phyloP scores from a whole-genome alignment of 495 filamentous ascomycete species.

The Rostrohypoxylon terebratum region DNA sequence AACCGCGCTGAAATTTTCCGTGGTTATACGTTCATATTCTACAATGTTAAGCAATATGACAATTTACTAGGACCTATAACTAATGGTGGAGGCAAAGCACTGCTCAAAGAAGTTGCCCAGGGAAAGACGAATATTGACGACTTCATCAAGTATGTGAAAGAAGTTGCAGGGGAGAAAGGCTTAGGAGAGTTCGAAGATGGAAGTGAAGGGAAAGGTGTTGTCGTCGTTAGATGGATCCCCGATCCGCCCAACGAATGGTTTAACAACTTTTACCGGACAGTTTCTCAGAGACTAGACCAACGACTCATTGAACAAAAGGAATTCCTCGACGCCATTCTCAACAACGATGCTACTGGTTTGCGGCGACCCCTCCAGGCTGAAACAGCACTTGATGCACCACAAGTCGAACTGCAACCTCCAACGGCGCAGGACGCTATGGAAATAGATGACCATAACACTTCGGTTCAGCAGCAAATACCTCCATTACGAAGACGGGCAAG shows the following conservation, averaged over 20 bases:
- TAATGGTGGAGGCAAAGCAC: conserved; percentile 83
- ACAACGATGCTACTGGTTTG: conserved; percentile 75
- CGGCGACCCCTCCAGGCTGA: conserved; percentile 69
- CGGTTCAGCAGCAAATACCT: conserved; percentile 27
- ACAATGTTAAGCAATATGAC: conserved; percentile 80
- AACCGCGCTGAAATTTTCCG: conserved; percentile 78
- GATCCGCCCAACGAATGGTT: conserved; percentile 76
- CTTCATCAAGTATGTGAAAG: conserved; percentile 80
- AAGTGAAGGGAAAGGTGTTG: conserved; percentile 74
- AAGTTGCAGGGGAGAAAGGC: conserved; percentile 77
- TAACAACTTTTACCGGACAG: conserved; percentile 70
- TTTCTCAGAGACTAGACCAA: conserved; percentile 78
- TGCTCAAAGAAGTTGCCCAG: conserved; percentile 71
- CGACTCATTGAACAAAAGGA: conserved; percentile 90
- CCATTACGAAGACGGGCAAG: conserved; percentile 50
- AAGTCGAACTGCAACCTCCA: conserved; percentile 20
- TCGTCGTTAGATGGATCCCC: conserved; percentile 80
- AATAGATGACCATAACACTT: conserved; percentile 44
- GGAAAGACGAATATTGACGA: conserved; percentile 78
- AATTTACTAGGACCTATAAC: conserved; percentile 78
- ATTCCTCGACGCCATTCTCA: conserved; percentile 90
- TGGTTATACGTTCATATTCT: conserved; percentile 90
- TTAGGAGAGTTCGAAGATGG: conserved; percentile 70
- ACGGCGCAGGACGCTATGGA: conserved; percentile 50
- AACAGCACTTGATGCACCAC: conserved; percentile 31